Conservation (phyloP, 2,329 filamentous ascomycete genomes). For the Gliomastix tumulicola region DNA sequence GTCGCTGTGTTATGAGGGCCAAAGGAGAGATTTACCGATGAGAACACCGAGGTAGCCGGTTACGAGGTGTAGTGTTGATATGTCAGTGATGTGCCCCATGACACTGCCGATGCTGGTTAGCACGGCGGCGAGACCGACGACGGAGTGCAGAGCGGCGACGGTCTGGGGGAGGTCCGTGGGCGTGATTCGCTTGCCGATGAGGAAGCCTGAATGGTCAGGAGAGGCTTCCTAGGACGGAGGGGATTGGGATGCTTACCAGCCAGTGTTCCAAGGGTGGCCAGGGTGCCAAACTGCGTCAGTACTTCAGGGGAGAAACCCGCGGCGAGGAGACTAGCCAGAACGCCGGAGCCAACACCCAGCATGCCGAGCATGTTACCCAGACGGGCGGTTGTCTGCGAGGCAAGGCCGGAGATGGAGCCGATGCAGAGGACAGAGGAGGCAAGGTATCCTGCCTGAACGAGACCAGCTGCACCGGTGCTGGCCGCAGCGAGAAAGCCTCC, state of each 20-base stretch:
- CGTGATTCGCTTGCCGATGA: conserved; percentile 81
- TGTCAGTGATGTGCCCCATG: conserved; percentile 62
- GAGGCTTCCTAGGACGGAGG: not conserved
- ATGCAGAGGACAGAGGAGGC: conserved; percentile 82
- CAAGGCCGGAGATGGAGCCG: conserved; percentile 72
- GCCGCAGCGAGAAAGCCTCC: conserved; percentile 77
- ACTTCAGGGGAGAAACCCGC: conserved; percentile 76
- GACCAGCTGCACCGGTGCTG: conserved; percentile 72
- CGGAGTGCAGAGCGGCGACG: conserved; percentile 81
- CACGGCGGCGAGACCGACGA: conserved; percentile 83
- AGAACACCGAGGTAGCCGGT: conserved; percentile 81
- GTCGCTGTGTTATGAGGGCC: conserved; percentile 1
- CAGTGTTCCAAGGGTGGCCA: conserved; percentile 66
- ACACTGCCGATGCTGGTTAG: conserved; percentile 85
- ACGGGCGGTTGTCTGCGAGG: conserved; percentile 75
- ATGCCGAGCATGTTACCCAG: conserved; percentile 84
- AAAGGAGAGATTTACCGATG: conserved; percentile 48
- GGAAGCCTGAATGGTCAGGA: conserved; percentile 39
- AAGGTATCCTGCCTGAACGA: conserved; percentile 83
- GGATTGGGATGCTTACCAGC: conserved; percentile 31
- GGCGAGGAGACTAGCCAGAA: conserved; percentile 74
- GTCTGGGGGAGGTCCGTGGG: conserved; percentile 85
- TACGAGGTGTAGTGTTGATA: conserved; percentile 75
- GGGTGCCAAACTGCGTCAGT: conserved; percentile 69
- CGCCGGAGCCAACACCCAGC: conserved; percentile 74